Conservation (phyloP, 345 rosid species). For the Noccaea bulbosa region DNA sequence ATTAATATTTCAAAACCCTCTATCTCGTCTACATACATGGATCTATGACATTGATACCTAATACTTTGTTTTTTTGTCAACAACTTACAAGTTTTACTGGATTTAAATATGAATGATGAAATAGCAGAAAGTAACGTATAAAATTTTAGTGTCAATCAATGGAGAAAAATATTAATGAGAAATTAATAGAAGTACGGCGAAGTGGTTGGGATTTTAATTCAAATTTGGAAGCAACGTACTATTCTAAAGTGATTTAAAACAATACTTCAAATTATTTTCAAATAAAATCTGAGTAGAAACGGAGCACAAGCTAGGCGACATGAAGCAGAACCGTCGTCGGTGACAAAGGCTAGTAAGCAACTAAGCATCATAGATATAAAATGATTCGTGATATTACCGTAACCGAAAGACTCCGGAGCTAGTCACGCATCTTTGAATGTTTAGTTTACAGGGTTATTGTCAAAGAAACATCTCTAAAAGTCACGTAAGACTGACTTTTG, state of each 20-base stretch:
- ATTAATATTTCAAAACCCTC: neutral
- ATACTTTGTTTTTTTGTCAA: neutral
- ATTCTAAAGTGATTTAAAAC: constrained; percentile 4
- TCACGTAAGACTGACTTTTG: constrained; percentile 7
- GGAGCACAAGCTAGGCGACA: no score
- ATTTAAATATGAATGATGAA: no score
- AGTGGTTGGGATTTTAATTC: constrained; percentile 18
- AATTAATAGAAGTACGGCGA: neutral
- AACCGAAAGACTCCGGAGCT: neutral
- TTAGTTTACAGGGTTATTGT: constrained; percentile 17
- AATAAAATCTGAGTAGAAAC: no score
- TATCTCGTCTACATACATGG: neutral
- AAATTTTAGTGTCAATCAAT: neutral
- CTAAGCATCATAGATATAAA: no score
- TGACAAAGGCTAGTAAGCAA: no score
- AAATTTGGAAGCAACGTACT: constrained; percentile 19
- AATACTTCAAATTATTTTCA: neutral
- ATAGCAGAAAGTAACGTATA: no score
- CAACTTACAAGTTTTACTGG: neutral
- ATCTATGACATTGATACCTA: neutral
- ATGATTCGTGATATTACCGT: neutral
- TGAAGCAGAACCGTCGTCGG: no score
- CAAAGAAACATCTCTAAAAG: constrained; percentile 27
- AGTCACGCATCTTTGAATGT: constrained; percentile 14
- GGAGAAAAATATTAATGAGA: constrained; percentile 1